phyloP scores from a whole-genome alignment of 371 early-diverging fungal species.

The Rhizopus arrhizus region DNA sequence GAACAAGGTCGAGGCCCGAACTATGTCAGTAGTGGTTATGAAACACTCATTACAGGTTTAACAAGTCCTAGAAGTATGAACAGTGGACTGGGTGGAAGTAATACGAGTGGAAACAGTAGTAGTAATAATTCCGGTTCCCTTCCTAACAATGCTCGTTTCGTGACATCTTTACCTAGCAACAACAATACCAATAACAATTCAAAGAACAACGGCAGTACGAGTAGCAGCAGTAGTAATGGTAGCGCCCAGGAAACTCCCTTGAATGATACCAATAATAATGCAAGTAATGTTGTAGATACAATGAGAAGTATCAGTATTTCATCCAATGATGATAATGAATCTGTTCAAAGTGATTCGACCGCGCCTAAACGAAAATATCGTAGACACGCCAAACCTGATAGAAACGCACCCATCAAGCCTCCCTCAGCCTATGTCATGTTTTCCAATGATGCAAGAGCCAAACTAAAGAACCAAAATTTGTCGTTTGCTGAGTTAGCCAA shows the following conservation, averaged over 20 bases:
- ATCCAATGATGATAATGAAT: conserved; percentile 36
- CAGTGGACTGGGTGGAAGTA: conserved; percentile 22
- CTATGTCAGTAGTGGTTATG: not conserved
- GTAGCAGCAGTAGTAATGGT: conserved; percentile 6
- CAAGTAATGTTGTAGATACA: not conserved
- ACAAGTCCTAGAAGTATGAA: conserved; percentile 28
- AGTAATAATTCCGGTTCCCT: conserved; percentile 12
- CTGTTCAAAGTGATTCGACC: conserved; percentile 17
- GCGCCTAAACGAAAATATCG: conserved; percentile 47
- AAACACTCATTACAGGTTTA: conserved; percentile 5
- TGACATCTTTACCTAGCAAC: conserved; percentile 1
- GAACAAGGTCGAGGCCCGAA: not conserved
- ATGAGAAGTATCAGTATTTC: conserved; percentile 17
- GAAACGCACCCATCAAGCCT: conserved; percentile 53
- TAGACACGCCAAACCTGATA: conserved; percentile 53
- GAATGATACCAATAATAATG: too few relatives aligned
- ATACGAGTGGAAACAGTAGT: conserved; percentile 13
- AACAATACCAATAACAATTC: conserved; percentile 11
- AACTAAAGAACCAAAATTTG: conserved; percentile 39
- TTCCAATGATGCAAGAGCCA: conserved; percentile 44
- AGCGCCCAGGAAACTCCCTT: not conserved
- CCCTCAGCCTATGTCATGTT: conserved; percentile 59
- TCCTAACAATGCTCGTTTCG: not conserved
- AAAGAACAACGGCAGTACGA: conserved; percentile 12
- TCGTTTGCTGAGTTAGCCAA: conserved; percentile 51